Conservation (phyloP, 805 yeast species). For the Suhomyces pyralidae region DNA sequence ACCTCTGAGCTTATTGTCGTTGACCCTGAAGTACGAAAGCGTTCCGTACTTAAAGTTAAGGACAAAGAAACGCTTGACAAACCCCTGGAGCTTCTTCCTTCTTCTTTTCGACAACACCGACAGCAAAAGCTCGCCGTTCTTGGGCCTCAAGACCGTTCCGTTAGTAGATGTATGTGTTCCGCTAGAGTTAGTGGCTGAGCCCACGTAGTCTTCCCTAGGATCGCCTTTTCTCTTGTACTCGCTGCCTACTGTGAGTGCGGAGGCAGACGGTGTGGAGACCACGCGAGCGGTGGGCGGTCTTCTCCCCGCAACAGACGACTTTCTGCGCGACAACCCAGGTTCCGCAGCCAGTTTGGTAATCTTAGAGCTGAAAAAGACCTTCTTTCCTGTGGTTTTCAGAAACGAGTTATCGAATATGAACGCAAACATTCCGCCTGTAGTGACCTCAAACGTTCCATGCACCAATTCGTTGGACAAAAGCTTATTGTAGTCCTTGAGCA, state of each 20-base stretch:
- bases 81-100: conserved; percentile 83
- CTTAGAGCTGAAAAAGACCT: conserved; percentile 59
- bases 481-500: conserved; percentile 58
- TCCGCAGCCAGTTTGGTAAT: conserved; percentile 7
- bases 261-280: neutral
- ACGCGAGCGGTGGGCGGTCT: neutral
- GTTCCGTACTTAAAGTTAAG: conserved; percentile 81
- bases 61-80: conserved; percentile 77
- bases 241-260: neutral
- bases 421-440: conserved; percentile 70
- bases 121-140: conserved; percentile 70
- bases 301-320: neutral
- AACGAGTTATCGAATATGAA: conserved; percentile 91
- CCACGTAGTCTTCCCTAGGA: neutral
- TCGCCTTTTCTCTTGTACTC: neutral
- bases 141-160: conserved; percentile 33
- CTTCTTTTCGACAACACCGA: conserved; percentile 76
- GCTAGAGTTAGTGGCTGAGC: neutral
- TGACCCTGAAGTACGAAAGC: conserved; percentile 75
- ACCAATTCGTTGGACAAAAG: conserved; percentile 54
- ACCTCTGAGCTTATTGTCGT: conserved; percentile 76
- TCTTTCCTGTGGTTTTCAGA: conserved; percentile 80
- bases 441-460: conserved; percentile 59
- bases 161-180: neutral
- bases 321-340: conserved; percentile 2